A percentile compares a stretch with the other conserved stretches of the same genome.
Conservation (phyloP, 305 asterid genomes). For the Solanum hybrid region DNA sequence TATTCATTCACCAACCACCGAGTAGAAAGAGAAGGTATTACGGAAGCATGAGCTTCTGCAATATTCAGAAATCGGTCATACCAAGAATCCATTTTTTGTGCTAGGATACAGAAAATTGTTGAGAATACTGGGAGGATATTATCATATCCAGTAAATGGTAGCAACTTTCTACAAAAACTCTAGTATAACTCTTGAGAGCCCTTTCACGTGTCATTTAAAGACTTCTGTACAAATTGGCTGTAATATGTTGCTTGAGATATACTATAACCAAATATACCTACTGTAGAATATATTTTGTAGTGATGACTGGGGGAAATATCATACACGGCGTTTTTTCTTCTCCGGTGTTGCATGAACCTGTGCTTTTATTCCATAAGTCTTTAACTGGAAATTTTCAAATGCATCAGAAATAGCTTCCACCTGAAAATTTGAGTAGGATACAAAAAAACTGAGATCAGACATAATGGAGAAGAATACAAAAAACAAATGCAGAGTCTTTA, state of each 20-base stretch:
- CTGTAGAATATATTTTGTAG: not conserved
- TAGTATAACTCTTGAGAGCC: not conserved
- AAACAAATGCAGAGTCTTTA: conserved; percentile 6
- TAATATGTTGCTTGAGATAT: not conserved
- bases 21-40: not conserved
- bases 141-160: not conserved
- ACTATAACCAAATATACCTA: not conserved
- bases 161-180: not conserved
- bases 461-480: not conserved
- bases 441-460: not conserved
- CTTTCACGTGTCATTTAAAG: not conserved
- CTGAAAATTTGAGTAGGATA: conserved; percentile 28
- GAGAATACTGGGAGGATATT: not conserved
- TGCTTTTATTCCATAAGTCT: conserved; percentile 63
- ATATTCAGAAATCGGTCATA: not conserved
- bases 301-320: not conserved
- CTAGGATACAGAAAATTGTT: not conserved
- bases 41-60: not conserved
- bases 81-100: not conserved
- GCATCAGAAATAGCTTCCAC: conserved; percentile 72
- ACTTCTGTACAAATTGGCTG: not conserved
- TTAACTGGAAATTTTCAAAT: conserved; percentile 83
- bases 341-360: conserved; percentile 83
- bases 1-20: not conserved
- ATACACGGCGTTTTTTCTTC: conserved; percentile 50